A percentile compares a stretch with the other conserved stretches of the same genome.
phyloP scores from a whole-genome alignment of 441 rosid species.

The Gossypium davidsonii region DNA sequence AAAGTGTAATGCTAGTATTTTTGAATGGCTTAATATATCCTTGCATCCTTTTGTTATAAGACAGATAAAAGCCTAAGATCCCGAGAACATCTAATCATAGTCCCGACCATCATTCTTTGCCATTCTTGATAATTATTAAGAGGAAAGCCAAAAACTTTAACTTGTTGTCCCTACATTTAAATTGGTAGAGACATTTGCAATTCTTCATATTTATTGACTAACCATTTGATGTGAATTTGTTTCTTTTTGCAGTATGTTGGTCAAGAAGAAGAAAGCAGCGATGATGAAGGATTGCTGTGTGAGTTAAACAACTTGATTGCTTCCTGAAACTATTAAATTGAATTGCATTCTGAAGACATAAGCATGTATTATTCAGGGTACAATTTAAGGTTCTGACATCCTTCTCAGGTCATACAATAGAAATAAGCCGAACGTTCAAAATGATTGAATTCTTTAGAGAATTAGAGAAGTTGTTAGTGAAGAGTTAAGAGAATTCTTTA shows the following conservation, averaged over 20 bases:
- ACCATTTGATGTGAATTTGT: slow-evolving; percentile 7
- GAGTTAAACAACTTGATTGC: slow-evolving; percentile 30
- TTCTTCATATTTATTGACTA: background rate
- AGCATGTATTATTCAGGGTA: background rate
- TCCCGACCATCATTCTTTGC: background rate
- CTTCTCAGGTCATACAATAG: background rate
- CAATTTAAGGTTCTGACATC: background rate
- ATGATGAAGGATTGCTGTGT: slow-evolving; percentile 92
- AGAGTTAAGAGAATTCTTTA: background rate
- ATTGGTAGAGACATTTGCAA: background rate
- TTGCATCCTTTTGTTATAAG: background rate
- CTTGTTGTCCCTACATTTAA: background rate
- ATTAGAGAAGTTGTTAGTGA: no score
- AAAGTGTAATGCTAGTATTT: background rate
- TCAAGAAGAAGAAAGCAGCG: slow-evolving; percentile 60
- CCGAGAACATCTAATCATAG: background rate
- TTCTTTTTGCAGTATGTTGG: slow-evolving; percentile 40
- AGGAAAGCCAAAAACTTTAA: background rate
- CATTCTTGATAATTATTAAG: background rate
- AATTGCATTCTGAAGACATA: background rate
- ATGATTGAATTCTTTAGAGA: no score
- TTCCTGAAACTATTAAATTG: background rate
- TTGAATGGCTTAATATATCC: background rate
- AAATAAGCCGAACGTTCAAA: no score
- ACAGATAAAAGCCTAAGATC: background rate